Evolutionary conservation across 129 eudicot species (phyloP), one percentile per base, ranked within the genome.

Genomic region (Escallonia rubra): DNA sequence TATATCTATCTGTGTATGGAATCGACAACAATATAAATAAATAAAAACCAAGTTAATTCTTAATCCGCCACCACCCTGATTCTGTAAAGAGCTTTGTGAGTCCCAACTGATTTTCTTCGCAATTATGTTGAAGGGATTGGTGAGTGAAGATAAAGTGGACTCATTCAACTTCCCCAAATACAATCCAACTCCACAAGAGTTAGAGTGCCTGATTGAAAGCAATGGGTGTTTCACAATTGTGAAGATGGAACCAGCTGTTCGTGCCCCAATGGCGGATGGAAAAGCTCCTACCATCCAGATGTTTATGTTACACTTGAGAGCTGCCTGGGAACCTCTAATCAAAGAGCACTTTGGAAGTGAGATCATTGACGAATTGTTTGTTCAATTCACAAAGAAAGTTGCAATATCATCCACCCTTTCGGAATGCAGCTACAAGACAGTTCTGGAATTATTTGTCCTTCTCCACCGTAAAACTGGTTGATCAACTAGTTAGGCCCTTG

Each of bases 341-440:
- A 74, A 56, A 68, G 65, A 69, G 14, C 70, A 69, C 39, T 67
- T 78, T 3, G 61, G 76, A 39, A 76, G 41, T 9, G 81, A 82
- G 69, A 75, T 64, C 10, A 66, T 72, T 41, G 79, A 82, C n/a
- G 71, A 71, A 59, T 63, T 82, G 13, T 78, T 82, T 57, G 59
- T 62, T 23, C 34, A 23, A 23, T 23, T 23, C 34, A 23, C 34
- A 1, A 23, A 23, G 34, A 23, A 23, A 23, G 34, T 23, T 23
- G 34, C 55, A 5, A n/a, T 0, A 11, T 50, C 55, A 8, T 50
- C 55, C 55, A 5, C 10, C 10, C 12, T n/a, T 50, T 50, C 1
- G 10, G 13, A 11, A 50, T 8, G 4, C 10, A 50, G 12, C 11
- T 50, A 0, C 13, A 50, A 50, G 55, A 50, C 10, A 50, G 4